Evolutionary conservation across 2,329 filamentous ascomycete species (phyloP), one percentile per base, ranked within the genome.

Genomic region (Verticillium dahliae): DNA sequence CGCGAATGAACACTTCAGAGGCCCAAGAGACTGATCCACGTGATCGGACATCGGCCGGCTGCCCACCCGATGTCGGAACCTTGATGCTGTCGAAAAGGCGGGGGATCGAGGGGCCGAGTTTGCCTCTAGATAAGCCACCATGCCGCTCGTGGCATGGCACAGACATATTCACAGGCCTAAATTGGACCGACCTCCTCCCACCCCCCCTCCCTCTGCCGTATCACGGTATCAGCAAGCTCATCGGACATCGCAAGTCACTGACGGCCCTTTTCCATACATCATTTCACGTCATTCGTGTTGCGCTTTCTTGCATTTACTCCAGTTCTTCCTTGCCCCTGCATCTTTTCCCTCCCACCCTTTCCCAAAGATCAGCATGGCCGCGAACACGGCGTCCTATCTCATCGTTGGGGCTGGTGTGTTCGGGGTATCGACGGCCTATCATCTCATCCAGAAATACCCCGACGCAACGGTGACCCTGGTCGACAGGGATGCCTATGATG

Each of bases 331-430:
- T 31, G 27, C 27, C 38, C 18, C 18, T 41, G n/a, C 4, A 31
- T 31, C n/a, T 7, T 22, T 5, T 14, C 7, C 38, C 37, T 52
- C 18, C n/a, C 45, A n/a, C 10, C 6, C 27, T 31, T 5, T 31
- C 11, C 45, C 45, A 31, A 22, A 14, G 10, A 45, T 13, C 31
- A 63, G 34, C 38, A 65, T 65, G 63, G 41, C 60, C 22, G 45
- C 60, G 4, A 39, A 31, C 22, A 58, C 60, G 9, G 15, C 38
- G 34, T 66, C 65, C 6, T 68, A 65, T 57, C 70, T 84, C 55
- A 81, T 83, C 58, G 67, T 83, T 54, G 81, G 81, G 34, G 78
- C 76, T 4, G 81, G 81, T 41, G 78, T 80, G 34, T 83, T 83
- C 62, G 81, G 81, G 56, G 75, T 76, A 34, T 79, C 76, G 31